Evolutionary conservation across 2,329 filamentous ascomycete genomes (phyloP).

Genomic region (Annulohypoxylon truncatum): DNA sequence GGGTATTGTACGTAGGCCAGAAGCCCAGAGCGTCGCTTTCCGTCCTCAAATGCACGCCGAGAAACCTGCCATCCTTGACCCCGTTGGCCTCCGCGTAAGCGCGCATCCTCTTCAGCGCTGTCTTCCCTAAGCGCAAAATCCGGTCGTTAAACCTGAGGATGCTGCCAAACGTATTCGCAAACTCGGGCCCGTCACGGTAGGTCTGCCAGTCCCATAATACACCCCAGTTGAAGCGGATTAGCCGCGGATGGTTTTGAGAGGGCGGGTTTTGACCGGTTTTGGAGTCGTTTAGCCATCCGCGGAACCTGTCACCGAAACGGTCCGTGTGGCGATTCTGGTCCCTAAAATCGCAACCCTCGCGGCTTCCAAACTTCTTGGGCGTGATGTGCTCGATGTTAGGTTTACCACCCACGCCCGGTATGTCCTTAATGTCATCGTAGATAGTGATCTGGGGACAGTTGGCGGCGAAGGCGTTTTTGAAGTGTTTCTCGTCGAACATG

Average conservation of each 20-base stretch:
- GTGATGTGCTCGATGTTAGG: conserved; percentile 55
- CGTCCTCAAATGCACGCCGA: conserved; percentile 61
- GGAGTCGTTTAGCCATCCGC: conserved; percentile 49
- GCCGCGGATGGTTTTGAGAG: conserved; percentile 50
- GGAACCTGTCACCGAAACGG: conserved; percentile 53
- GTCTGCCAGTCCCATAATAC: conserved; percentile 60
- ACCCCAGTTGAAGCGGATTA: conserved; percentile 58
- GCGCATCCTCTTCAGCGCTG: conserved; percentile 52
- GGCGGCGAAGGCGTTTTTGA: conserved; percentile 52
- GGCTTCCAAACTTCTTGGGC: conserved; percentile 54
- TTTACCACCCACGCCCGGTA: conserved; percentile 52
- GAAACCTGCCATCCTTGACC: conserved; percentile 46
- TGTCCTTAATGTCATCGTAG: conserved; percentile 53
- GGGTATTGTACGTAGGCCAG: conserved; percentile 59
- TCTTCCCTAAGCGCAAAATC: conserved; percentile 55
- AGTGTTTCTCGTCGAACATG: conserved; percentile 61
- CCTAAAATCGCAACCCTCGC: conserved; percentile 54
- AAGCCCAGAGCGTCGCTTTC: conserved; percentile 59
- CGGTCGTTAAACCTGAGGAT: conserved; percentile 57
- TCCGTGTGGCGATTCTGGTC: conserved; percentile 58
- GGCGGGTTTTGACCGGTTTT: conserved; percentile 46
- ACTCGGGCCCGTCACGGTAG: conserved; percentile 60
- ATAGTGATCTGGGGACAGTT: conserved; percentile 59
- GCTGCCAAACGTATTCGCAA: conserved; percentile 57
- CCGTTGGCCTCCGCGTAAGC: conserved; percentile 44